Conservation (phyloP, 768 basidiomycete species). For the Xanthoconium purpureum region DNA sequence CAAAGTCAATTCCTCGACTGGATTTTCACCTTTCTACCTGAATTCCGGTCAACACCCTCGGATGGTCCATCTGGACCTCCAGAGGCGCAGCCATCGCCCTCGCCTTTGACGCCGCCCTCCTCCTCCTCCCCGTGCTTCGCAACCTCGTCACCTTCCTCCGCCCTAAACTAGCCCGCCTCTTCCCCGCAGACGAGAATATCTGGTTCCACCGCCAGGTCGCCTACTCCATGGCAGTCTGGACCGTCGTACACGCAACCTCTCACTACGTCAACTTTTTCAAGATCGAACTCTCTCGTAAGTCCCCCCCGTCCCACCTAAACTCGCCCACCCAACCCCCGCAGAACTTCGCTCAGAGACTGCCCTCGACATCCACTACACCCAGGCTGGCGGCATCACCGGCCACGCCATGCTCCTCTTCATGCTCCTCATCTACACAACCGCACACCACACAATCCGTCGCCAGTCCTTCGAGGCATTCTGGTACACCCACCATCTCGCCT, state of each 20-base stretch:
- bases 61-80: conserved; percentile 85
- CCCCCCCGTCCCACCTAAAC: not conserved
- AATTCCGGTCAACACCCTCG: conserved; percentile 80
- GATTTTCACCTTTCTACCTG: too few relatives aligned
- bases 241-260: conserved; percentile 89
- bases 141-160: conserved; percentile 83
- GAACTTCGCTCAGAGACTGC: conserved; percentile 80
- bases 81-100: conserved; percentile 90
- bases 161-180: conserved; percentile 73
- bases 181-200: conserved; percentile 93
- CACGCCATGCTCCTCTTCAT: conserved; percentile 95
- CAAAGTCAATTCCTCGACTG: too few relatives aligned
- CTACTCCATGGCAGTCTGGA: conserved; percentile 91
- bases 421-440: conserved; percentile 89
- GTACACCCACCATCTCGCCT: conserved; percentile 94
- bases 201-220: conserved; percentile 97
- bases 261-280: conserved; percentile 95
- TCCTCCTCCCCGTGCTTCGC: conserved; percentile 86
- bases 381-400: conserved; percentile 89
- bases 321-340: conserved; percentile 26
- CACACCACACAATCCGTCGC: conserved; percentile 81
- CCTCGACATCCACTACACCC: conserved; percentile 81
- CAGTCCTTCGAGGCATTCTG: conserved; percentile 96
- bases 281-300: conserved; percentile 80
- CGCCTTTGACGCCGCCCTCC: conserved; percentile 81